Base-by-base conservation (phyloP, 2,329 filamentous ascomycete genomes). In the Epicoccum nigrum region DNA sequence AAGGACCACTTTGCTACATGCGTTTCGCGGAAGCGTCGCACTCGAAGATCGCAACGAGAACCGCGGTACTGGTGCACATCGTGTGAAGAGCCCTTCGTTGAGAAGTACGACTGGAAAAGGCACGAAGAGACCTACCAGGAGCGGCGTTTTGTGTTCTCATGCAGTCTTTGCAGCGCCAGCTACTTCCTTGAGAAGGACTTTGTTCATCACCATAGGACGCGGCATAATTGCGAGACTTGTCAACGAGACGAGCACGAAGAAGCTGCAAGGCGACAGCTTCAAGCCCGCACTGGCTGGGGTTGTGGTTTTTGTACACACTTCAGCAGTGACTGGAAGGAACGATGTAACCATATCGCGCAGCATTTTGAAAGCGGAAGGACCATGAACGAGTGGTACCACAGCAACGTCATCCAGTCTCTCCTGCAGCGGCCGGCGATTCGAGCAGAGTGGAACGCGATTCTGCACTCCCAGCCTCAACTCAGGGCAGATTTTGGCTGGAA, bases 121-220 rank as follows among this genome's bases (percentile, higher is more conserved):
- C 85, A 88, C 67, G 84, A 87, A 64, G 84, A 86, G 60, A 83
- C 85, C 59, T 86, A 86, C 60, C 84, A 87, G 70, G 84, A 87
- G 72, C 81, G 84, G 19, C 83, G 79, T 71, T 83, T 83, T 55
- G 84, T 85, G 64, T 86, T 85, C 57, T 81, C 81, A 4, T 87
- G 84, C 60, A 82, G 83, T 6, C 80, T 83, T 52, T 87, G 85
- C 71, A 83, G 84, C 59, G 81, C 83, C 55, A 81, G 82, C 58
- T 86, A 86, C 66, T 86, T 83, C 79, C 81, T 84, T 4, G 82
- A 83, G 51, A 86, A 86, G 62, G 85, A 83, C 8, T 86, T 87
- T 64, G 83, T 85, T 56, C 81, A 84, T 59, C 84, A 86, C 54
- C 84, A 86, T 72, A 83, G 83, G 62, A 78, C 82, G 34, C 82